Evolutionary conservation across 106 monocot species (phyloP), one percentile per base, ranked within the genome.

Genomic region (Dendrobium catenatum): DNA sequence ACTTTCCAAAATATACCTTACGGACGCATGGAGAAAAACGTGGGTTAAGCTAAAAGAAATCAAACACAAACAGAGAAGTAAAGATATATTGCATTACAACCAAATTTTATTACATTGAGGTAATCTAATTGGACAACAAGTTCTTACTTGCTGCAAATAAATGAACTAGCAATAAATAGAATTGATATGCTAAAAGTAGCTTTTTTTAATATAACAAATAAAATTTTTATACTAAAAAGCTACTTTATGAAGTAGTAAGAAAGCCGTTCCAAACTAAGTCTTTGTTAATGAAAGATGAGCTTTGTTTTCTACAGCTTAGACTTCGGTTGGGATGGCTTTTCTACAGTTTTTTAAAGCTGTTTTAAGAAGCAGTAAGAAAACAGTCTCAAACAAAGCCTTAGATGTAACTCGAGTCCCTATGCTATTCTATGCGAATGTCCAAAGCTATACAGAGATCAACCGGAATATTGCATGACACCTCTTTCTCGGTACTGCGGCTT

Each of bases 341-440:
- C 3, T 37, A 37, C 1, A 1, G 1, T 1, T 37, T 37, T 3
- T 37, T 37, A 37, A 37, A 37, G 37, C 37, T 37, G 37, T 37
- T 37, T 37, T 37, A 37, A 37, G 37, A 2, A 37, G 37, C 37
- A 37, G 37, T 37, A 37, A 37, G 2, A 37, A 37, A 37, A 0
- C 37, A 3, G 2, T 37, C 37, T 37, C 37, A 37, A 37, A 37
- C 37, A 24, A 37, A 37, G 37, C 37, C 47, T 84, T 29, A 90
- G 26, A 92, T 84, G 81, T 85, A 79, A 72, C 92, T 92, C 2
- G 89, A 89, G 80, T 89, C 89, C 79, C 89, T 87, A 10, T 1
- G 31, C 1, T 31, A 31, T 1, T 31, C 1, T 31, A 1, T 31
- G 31, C 31, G 31, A 1, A 31, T 0, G 31, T 1, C 1, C 1